Evolutionary conservation across 192 early-diverging fungal species (phyloP).

Genomic region (Linnemannia zychae): DNA sequence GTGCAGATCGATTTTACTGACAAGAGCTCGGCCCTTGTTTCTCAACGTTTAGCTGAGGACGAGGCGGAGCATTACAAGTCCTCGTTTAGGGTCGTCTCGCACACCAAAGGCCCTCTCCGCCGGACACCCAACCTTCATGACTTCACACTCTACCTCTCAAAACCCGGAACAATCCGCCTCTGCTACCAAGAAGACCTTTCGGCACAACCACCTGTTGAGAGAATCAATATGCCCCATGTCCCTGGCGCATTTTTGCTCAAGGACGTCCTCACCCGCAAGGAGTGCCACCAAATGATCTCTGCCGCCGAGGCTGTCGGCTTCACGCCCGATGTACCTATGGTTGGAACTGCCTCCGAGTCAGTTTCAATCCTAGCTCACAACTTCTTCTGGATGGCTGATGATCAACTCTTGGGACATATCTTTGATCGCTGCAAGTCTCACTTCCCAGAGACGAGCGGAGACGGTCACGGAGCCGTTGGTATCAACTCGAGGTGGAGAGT

Average conservation of each 20-base stretch:
- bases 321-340: slow-evolving; percentile 72
- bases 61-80: slow-evolving; percentile 40
- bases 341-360: slow-evolving; percentile 64
- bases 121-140: slow-evolving; percentile 71
- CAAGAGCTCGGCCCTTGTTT: background rate
- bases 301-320: slow-evolving; percentile 73
- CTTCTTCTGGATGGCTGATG: slow-evolving; percentile 78
- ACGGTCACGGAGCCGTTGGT: slow-evolving; percentile 58
- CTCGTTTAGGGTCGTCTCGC: slow-evolving; percentile 64
- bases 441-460: slow-evolving; percentile 65
- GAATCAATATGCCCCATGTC: slow-evolving; percentile 66
- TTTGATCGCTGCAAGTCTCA: slow-evolving; percentile 62
- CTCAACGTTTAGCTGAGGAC: slow-evolving; percentile 30
- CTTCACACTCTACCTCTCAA: slow-evolving; percentile 70
- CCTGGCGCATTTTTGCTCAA: slow-evolving; percentile 70
- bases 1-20: background rate
- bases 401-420: slow-evolving; percentile 64
- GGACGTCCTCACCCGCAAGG: slow-evolving; percentile 65
- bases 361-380: slow-evolving; percentile 73
- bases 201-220: slow-evolving; percentile 47
- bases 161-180: slow-evolving; percentile 64
- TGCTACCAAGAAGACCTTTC: slow-evolving; percentile 22
- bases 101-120: slow-evolving; percentile 69
- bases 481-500: slow-evolving; percentile 75
- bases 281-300: slow-evolving; percentile 70